Evolutionary conservation across 148 eudicot genomes (phyloP).

Genomic region (Oxyria digyna): DNA sequence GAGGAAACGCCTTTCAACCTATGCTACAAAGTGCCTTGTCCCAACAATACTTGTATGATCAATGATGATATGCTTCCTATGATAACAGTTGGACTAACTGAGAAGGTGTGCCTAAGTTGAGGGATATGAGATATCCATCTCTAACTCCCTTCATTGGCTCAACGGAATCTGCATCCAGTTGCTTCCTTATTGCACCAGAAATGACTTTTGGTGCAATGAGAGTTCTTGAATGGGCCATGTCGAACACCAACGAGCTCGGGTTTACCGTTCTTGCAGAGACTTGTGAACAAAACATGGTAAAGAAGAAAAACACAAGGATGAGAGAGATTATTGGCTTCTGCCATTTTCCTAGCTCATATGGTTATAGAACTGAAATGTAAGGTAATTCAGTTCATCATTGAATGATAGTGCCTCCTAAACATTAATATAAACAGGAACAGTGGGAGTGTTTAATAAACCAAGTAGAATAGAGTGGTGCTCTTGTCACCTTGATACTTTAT

Average conservation of each 20-base stretch:
- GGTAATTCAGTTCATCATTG: not conserved
- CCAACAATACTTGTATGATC: too few species aligned
- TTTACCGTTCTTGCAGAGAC: conserved; percentile 18
- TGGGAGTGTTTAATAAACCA: not conserved
- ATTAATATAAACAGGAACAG: not conserved
- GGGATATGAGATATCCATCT: conserved; percentile 50
- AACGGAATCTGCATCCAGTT: conserved; percentile 21
- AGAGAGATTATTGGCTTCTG: not conserved
- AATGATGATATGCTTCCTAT: too few species aligned
- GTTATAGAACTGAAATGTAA: not conserved
- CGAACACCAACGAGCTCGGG: conserved; percentile 23
- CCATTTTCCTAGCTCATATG: not conserved
- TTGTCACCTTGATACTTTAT: not conserved
- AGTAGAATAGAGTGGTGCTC: not conserved
- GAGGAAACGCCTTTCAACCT: too few species aligned
- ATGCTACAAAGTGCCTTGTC: too few species aligned
- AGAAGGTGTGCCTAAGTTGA: conserved; percentile 46
- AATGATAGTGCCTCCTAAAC: not conserved
- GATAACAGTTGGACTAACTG: conserved; percentile 41
- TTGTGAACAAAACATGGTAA: not conserved
- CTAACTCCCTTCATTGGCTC: conserved; percentile 43
- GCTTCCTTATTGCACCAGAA: conserved; percentile 11
- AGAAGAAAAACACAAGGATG: not conserved
- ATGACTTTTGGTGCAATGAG: conserved; percentile 14
- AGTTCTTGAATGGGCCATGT: conserved; percentile 26